phyloP scores from a whole-genome alignment of 345 rosid species.

The Clausena lansium region DNA sequence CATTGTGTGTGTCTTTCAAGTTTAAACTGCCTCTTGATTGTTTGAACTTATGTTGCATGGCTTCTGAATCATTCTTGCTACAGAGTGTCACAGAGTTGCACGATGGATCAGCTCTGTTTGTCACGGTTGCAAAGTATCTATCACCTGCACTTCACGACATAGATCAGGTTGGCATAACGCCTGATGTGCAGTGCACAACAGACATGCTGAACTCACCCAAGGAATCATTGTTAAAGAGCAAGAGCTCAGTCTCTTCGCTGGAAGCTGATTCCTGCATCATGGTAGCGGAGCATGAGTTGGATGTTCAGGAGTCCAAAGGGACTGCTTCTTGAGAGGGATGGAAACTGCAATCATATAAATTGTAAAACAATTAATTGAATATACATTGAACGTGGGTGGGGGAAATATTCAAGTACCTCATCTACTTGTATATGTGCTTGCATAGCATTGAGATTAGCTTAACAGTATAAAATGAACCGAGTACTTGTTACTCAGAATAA shows the following conservation, averaged over 20 bases:
- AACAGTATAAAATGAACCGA: neutral
- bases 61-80: conserved; percentile 10
- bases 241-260: conserved; percentile 52
- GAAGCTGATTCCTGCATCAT: conserved; percentile 85
- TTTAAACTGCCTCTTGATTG: conserved; percentile 3
- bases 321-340: conserved; percentile 55
- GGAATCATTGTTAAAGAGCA: conserved; percentile 39
- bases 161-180: conserved; percentile 76
- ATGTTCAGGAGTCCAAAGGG: conserved; percentile 53
- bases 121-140: conserved; percentile 86
- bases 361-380: neutral
- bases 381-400: neutral
- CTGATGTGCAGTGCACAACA: conserved; percentile 85
- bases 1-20: neutral
- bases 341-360: neutral
- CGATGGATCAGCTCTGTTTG: conserved; percentile 88
- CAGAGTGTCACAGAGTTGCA: conserved; percentile 85
- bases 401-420: neutral
- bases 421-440: neutral
- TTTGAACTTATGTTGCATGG: conserved; percentile 17
- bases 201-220: conserved; percentile 57
- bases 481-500: neutral
- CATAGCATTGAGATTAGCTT: neutral
- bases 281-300: conserved; percentile 90
- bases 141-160: conserved; percentile 88